Percentiles rank a stretch among this genome's conserved stretches.
Conservation (phyloP, 495 filamentous ascomycete genomes). For the Hypoxylon fragiforme region DNA sequence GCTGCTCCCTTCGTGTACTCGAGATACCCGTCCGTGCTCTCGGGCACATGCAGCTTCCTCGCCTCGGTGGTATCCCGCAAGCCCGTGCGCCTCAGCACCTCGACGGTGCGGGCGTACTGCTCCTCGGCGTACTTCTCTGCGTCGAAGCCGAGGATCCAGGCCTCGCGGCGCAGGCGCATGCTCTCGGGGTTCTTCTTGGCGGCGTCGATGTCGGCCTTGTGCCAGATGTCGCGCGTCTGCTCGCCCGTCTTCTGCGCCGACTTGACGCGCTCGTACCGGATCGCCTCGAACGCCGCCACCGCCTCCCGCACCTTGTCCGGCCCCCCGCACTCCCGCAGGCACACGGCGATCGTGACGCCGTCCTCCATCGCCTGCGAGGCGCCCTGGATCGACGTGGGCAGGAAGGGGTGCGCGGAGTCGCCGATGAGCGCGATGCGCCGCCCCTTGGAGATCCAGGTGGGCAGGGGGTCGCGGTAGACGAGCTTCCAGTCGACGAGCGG, state of each 20-base stretch:
- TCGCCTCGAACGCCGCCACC: slow-evolving; percentile 50
- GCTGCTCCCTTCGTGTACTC: slow-evolving; percentile 25
- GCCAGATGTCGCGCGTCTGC: slow-evolving; percentile 62
- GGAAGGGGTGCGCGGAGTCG: slow-evolving; percentile 73
- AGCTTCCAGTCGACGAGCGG: slow-evolving; percentile 72
- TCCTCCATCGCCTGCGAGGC: slow-evolving; percentile 76
- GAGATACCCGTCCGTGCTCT: slow-evolving; percentile 25
- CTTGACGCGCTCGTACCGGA: slow-evolving; percentile 58
- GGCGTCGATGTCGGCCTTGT: slow-evolving; percentile 61
- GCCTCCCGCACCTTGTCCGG: slow-evolving; percentile 48
- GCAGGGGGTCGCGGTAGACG: slow-evolving; percentile 69
- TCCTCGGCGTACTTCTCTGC: slow-evolving; percentile 59
- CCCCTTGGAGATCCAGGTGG: slow-evolving; percentile 63
- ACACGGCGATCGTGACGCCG: slow-evolving; percentile 66
- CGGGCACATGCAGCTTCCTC: slow-evolving; percentile 28
- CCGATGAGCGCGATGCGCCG: slow-evolving; percentile 66
- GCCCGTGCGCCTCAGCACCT: slow-evolving; percentile 22
- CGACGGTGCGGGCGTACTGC: slow-evolving; percentile 29
- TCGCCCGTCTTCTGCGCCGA: slow-evolving; percentile 62
- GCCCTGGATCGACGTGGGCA: slow-evolving; percentile 72
- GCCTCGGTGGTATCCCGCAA: slow-evolving; percentile 18
- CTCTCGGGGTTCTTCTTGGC: slow-evolving; percentile 62
- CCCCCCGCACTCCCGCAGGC: slow-evolving; percentile 49
- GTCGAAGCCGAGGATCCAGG: slow-evolving; percentile 65
- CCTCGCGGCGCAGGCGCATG: slow-evolving; percentile 57